Evolutionary conservation across 2,329 filamentous ascomycete genomes (phyloP), one percentile per base, ranked within the genome.

Genomic region (Colletotrichum sp.): DNA sequence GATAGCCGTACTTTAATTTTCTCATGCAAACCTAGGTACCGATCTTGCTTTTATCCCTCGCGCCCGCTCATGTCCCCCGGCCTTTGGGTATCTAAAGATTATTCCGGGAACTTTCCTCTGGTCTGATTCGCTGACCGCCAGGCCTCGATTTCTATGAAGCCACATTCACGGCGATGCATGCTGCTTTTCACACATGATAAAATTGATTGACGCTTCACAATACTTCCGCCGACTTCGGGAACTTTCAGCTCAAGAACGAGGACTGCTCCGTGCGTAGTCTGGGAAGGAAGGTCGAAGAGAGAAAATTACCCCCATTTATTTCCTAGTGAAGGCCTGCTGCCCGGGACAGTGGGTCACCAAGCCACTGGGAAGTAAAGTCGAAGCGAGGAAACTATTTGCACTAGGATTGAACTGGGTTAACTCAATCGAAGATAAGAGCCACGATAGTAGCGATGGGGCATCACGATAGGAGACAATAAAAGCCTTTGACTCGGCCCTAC

Each of bases 201-300:
- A 4, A 52, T 52, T 10, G 10, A 21, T 52, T 52, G 43, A 52
- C 10, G 1, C 18, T 13, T 52, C n/a, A 21, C 43, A 13, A 21
- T 21, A 21, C 10, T 12, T 13, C 43, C 43, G 64, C 63, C 38
- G 63, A 65, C 63, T 14, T 52, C 38, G 63, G 64, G 26, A 36
- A 56, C 30, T 36, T 55, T 24, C 9, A 26, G 32, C 7, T 8
- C 21, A 4, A 48, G 10, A n/a, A 12, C 6, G 43, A 52, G 10
- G 43, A 52, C n/a, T 52, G n/a, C 43, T 21, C 43, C 43, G 43
- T 28, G 26, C 21, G 24, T 21, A 18, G 7, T n/a, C 69, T 69
- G 43, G 73, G 69, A 59, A 64, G 63, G 73, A 68, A 75, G 28
- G 10, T 73, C 64, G 64, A 72, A 68, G 56, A 73, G 70, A 68